Conservation (phyloP, 352 stramenopile species). For the Pythium sp. region DNA sequence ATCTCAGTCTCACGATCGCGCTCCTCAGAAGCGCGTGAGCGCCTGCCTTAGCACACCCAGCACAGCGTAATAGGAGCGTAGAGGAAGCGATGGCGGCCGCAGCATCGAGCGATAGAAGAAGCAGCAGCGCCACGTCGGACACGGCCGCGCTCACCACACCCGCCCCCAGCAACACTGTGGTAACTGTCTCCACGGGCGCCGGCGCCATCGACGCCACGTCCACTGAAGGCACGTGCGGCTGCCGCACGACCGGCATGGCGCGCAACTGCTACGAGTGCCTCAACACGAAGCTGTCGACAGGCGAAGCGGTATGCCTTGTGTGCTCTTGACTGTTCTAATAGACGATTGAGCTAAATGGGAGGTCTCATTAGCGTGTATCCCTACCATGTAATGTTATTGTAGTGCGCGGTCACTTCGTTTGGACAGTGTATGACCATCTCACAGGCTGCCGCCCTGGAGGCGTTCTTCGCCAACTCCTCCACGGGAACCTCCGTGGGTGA, state of each 20-base stretch:
- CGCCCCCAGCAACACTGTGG: background rate
- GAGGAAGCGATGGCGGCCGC: background rate
- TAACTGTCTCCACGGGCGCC: background rate
- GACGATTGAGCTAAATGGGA: no score
- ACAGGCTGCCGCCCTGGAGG: background rate
- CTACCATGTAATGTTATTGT: background rate
- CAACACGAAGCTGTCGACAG: slow-evolving; percentile 22
- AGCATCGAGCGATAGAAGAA: background rate
- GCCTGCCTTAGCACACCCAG: background rate
- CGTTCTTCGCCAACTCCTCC: background rate
- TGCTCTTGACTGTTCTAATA: background rate
- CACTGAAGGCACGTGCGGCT: slow-evolving; percentile 10
- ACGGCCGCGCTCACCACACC: no score
- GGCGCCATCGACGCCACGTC: background rate
- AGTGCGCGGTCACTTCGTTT: background rate
- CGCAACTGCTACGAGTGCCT: slow-evolving; percentile 31
- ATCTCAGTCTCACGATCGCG: background rate
- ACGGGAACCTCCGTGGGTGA: background rate
- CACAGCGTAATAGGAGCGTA: background rate
- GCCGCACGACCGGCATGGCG: slow-evolving; percentile 3
- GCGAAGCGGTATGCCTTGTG: slow-evolving; percentile 24
- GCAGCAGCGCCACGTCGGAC: background rate
- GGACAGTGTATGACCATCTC: background rate
- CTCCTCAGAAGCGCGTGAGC: background rate
- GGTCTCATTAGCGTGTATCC: background rate